Conservation (phyloP, 225 moss, liverwort and hornwort species). For the Anthoceros angustus region DNA sequence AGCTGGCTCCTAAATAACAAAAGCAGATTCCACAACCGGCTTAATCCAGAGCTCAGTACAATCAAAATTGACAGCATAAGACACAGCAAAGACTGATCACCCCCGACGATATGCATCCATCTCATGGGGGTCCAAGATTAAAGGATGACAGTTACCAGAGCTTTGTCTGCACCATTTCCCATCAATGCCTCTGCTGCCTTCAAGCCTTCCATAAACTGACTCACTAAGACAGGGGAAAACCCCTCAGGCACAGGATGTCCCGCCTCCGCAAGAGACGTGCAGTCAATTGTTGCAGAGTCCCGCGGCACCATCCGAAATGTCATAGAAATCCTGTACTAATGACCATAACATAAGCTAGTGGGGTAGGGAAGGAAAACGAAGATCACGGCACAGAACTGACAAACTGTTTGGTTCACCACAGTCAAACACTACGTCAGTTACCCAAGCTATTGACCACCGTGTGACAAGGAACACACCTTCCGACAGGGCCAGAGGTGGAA, state of each 20-base stretch:
- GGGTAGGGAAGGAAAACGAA: neutral
- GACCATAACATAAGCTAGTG: neutral
- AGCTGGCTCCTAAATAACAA: neutral
- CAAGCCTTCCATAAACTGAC: slow-evolving; percentile 65
- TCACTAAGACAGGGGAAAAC: slow-evolving; percentile 63
- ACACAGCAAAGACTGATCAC: no score
- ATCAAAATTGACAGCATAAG: no score
- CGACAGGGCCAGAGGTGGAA: slow-evolving; percentile 29
- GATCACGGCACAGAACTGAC: neutral
- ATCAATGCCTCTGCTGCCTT: slow-evolving; percentile 43
- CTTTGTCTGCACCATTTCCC: slow-evolving; percentile 35
- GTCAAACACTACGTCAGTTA: neutral
- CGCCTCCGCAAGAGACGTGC: slow-evolving; percentile 66
- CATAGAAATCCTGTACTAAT: slow-evolving; percentile 57
- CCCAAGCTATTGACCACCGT: no score
- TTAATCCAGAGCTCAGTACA: no score
- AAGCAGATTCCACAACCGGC: neutral
- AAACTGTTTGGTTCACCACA: neutral
- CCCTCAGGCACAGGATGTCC: slow-evolving; percentile 71
- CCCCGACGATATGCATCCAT: no score
- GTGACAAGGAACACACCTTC: slow-evolving; percentile 29
- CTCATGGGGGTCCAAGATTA: neutral
- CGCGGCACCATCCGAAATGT: slow-evolving; percentile 92
- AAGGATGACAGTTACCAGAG: slow-evolving; percentile 10
- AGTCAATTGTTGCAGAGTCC: slow-evolving; percentile 66